These are phyloP conservation scores for Pichia scutulata DNA, from an alignment of 805 yeast species.

Conservation along the genomic window DNA sequence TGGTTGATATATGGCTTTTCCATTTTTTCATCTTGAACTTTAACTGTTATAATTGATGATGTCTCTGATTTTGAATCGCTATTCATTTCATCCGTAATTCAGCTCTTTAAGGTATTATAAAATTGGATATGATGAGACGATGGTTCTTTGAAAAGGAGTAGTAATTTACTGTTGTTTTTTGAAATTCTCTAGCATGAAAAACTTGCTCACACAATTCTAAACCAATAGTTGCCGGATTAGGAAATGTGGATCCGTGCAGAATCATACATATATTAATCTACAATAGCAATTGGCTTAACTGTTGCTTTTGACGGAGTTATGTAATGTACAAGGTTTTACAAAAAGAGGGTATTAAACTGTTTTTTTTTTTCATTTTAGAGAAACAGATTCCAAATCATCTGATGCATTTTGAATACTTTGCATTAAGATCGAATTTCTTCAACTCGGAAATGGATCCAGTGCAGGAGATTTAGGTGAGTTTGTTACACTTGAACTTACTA, in stretches of 20 bases:
- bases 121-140: too few relatives aligned
- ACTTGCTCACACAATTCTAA: not conserved
- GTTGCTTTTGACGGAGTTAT: too few relatives aligned
- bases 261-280: too few relatives aligned
- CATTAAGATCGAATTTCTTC: constrained; percentile 22
- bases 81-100: not conserved
- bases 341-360: not conserved
- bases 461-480: constrained; percentile 13
- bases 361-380: constrained; percentile 7
- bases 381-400: constrained; percentile 26
- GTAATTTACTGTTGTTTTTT: too few relatives aligned
- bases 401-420: constrained; percentile 22
- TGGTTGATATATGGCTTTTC: not conserved
- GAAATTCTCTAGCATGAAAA: not conserved
- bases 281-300: too few relatives aligned
- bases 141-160: too few relatives aligned
- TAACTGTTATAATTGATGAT: not conserved
- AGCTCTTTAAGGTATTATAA: too few relatives aligned
- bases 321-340: not conserved
- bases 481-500: constrained; percentile 11
- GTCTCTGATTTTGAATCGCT: not conserved
- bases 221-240: not conserved
- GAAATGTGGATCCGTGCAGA: not conserved
- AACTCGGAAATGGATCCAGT: constrained; percentile 10
- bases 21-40: not conserved